These are phyloP conservation scores for Pythium graminicola DNA, from an alignment of 352 stramenopile genomes.

Conservation along the genomic window DNA sequence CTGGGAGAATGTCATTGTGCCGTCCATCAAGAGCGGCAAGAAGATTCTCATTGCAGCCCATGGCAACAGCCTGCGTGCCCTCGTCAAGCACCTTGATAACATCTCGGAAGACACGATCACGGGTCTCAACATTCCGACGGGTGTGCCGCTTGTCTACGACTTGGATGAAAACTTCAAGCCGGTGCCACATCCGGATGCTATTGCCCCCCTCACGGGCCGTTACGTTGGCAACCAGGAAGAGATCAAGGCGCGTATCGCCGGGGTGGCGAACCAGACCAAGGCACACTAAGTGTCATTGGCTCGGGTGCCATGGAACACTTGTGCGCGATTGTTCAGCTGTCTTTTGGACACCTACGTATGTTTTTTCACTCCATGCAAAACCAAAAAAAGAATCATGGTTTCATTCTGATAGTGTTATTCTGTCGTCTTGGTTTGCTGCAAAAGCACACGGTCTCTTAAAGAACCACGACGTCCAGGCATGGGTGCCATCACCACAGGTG, in stretches of 20 bases:
- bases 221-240: conserved; percentile 95
- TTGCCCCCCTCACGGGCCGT: conserved; percentile 70
- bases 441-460: conserved; percentile 18
- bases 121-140: conserved; percentile 96
- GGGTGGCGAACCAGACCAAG: conserved; percentile 96
- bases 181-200: conserved; percentile 90
- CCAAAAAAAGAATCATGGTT: background rate
- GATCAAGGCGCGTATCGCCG: conserved; percentile 95
- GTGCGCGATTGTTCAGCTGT: no score
- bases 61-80: conserved; percentile 96
- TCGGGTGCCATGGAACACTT: no score
- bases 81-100: conserved; percentile 98
- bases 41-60: conserved; percentile 96
- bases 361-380: background rate
- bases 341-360: no score
- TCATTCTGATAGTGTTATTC: no score
- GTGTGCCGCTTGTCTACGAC: conserved; percentile 95
- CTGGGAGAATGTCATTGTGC: conserved; percentile 94
- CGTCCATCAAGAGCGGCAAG: conserved; percentile 92
- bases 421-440: background rate
- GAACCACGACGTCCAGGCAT: conserved; percentile 10
- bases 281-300: conserved; percentile 63
- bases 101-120: conserved; percentile 96
- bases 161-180: conserved; percentile 97
- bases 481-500: background rate